A percentile compares a stretch with the other conserved stretches of the same genome.
Evolutionary conservation across 2,329 filamentous ascomycete species (phyloP).

Genomic region (Apiospora arundinis): DNA sequence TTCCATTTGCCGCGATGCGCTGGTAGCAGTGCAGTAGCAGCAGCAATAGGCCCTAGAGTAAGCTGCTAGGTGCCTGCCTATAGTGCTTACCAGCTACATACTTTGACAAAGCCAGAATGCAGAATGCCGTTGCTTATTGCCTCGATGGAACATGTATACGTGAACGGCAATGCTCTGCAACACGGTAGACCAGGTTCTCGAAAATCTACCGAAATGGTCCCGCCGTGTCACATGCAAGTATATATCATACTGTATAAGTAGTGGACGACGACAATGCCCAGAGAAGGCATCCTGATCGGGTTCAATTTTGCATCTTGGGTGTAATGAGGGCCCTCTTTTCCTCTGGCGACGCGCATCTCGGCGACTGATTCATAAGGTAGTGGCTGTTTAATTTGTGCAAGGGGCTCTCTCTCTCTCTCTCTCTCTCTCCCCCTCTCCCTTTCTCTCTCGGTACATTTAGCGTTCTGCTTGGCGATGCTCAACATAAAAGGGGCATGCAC

Average conservation of each 20-base stretch:
- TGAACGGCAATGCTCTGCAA: slow-evolving; percentile 19
- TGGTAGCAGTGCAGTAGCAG: slow-evolving; percentile 13
- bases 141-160: slow-evolving; percentile 5
- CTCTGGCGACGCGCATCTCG: slow-evolving; percentile 3
- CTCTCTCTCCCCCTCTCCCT: not conserved
- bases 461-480: not conserved
- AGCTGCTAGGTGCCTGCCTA: not conserved
- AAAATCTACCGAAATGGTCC: slow-evolving; percentile 11
- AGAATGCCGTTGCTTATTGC: not conserved
- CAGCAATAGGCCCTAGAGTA: not conserved
- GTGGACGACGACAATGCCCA: not conserved
- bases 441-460: not conserved
- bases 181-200: not conserved
- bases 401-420: not conserved
- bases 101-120: not conserved
- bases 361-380: slow-evolving; percentile 13
- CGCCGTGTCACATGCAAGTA: slow-evolving; percentile 14
- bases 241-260: too few relatives aligned
- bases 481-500: slow-evolving; percentile 2
- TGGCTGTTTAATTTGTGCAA: slow-evolving; percentile 12
- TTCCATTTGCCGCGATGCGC: slow-evolving; percentile 18
- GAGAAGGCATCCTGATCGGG: not conserved
- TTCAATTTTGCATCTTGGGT: not conserved
- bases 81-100: not conserved
- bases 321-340: slow-evolving; percentile 11